These are phyloP conservation scores for Amoebophrya sp. DNA, from an alignment of 169 alveolate genomes.

Conservation along the genomic window DNA sequence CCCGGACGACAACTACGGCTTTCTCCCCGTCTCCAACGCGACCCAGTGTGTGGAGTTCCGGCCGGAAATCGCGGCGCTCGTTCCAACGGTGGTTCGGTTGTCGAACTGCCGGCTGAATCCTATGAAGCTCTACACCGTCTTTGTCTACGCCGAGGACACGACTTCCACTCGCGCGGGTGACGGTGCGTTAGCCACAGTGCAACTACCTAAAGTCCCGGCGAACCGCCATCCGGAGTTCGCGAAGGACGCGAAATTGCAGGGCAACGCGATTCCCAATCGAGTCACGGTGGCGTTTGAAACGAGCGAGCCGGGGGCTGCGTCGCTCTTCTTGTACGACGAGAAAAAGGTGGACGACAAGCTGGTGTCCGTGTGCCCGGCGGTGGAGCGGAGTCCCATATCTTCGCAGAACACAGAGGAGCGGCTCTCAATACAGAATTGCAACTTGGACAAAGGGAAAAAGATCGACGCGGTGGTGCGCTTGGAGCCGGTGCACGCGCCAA, in stretches of 20 bases:
- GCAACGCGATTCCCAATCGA: neutral
- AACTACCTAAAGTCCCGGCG: neutral
- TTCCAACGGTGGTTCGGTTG: neutral
- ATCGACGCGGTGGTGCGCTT: neutral
- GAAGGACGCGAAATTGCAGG: neutral
- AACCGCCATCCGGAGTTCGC: neutral
- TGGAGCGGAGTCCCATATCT: neutral
- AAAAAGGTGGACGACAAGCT: neutral
- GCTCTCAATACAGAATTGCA: neutral
- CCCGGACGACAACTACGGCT: neutral
- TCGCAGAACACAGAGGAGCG: neutral
- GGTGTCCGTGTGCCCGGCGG: neutral
- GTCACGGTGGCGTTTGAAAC: neutral
- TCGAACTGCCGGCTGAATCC: neutral
- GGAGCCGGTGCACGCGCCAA: neutral
- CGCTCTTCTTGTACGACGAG: neutral
- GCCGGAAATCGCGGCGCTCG: neutral
- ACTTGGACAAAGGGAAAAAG: neutral
- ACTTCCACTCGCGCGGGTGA: neutral
- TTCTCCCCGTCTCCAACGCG: neutral
- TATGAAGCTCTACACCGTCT: neutral
- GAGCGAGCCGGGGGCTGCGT: neutral
- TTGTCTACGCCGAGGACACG: neutral
- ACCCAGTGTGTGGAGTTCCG: neutral
- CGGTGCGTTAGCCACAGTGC: neutral